Evolutionary conservation across 768 basidiomycete genomes (phyloP).

Genomic region (Hypholoma fasciculare): DNA sequence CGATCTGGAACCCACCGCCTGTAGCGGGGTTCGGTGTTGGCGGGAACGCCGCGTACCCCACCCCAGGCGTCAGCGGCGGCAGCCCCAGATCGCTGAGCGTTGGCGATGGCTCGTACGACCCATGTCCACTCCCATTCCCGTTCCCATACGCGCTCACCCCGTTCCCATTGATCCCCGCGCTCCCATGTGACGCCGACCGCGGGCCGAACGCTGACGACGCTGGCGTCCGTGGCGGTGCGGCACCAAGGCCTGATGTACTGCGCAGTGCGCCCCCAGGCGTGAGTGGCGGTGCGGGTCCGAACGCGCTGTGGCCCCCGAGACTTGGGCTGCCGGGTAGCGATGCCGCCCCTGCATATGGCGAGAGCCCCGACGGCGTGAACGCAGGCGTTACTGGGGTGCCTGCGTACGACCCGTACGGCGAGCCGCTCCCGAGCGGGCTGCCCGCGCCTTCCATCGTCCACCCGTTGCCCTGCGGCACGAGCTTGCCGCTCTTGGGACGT

Average conservation of each 20-base stretch:
- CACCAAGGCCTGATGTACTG: neutral
- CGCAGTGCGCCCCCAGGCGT: neutral
- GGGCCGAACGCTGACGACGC: neutral
- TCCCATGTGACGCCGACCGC: constrained; percentile 9
- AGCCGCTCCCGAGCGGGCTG: constrained; percentile 21
- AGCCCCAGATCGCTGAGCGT: constrained; percentile 18
- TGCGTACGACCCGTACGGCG: constrained; percentile 34
- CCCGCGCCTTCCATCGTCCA: constrained; percentile 58
- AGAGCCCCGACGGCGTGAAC: constrained; percentile 26
- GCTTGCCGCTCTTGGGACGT: constrained; percentile 42
- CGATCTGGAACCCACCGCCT: constrained; percentile 26
- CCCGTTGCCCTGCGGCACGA: constrained; percentile 57
- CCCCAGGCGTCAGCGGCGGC: constrained; percentile 33
- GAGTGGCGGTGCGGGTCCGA: constrained; percentile 3
- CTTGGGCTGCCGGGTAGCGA: constrained; percentile 24
- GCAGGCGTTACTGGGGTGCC: constrained; percentile 31
- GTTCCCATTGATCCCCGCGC: constrained; percentile 1
- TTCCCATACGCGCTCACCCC: constrained; percentile 5
- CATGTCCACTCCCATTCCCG: constrained; percentile 15
- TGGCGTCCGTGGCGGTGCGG: constrained; percentile 1
- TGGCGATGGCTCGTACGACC: constrained; percentile 14
- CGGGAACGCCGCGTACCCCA: constrained; percentile 32
- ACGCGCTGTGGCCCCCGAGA: constrained; percentile 1
- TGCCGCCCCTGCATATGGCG: constrained; percentile 28
- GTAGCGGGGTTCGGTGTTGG: constrained; percentile 28